phyloP scores from a whole-genome alignment of 441 rosid genomes.

The Theobroma grandiflorum region DNA sequence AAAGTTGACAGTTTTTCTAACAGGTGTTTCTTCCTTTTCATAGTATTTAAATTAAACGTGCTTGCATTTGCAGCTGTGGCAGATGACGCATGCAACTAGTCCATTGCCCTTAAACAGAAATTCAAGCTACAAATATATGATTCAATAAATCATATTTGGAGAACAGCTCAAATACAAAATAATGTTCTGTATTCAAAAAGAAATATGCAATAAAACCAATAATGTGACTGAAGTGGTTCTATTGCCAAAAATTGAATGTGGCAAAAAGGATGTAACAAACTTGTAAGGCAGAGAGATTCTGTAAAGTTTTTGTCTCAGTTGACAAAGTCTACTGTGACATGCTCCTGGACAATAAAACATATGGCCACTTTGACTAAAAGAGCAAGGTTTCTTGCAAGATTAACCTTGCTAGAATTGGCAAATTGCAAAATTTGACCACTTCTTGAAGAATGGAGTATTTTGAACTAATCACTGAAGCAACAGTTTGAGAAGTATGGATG shows the following conservation, averaged over 20 bases:
- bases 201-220: neutral
- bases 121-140: neutral
- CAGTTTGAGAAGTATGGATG: neutral
- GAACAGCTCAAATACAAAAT: neutral
- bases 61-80: neutral
- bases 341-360: neutral
- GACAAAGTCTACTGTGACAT: neutral
- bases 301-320: neutral
- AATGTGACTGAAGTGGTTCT: neutral
- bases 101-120: neutral
- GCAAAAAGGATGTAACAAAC: neutral
- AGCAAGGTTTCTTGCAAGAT: neutral
- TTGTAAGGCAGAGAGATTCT: neutral
- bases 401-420: neutral
- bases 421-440: neutral
- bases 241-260: neutral
- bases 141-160: neutral
- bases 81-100: neutral
- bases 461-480: neutral
- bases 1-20: neutral
- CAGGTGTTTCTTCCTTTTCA: neutral
- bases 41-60: neutral
- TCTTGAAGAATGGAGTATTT: neutral
- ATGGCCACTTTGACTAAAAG: neutral
- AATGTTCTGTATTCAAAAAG: neutral